Evolutionary conservation across 495 filamentous ascomycete species (phyloP).

Genomic region (Jackrogersella multiformis): DNA sequence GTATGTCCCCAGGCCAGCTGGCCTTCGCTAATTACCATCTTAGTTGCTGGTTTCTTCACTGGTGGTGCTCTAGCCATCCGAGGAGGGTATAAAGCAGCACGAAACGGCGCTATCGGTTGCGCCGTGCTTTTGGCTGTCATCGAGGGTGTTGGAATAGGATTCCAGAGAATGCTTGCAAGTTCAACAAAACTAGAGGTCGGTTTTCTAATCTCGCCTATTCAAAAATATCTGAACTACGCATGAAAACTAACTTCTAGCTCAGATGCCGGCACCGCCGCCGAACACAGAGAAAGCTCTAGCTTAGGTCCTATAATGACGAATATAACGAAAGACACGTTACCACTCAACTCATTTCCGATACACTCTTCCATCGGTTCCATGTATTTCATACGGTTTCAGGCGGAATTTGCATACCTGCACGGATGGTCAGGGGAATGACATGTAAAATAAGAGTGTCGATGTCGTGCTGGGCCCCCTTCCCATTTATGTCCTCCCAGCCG

Average conservation of each 20-base stretch:
- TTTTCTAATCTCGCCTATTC: neutral
- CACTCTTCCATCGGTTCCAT: slow-evolving; percentile 41
- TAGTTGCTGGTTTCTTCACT: slow-evolving; percentile 91
- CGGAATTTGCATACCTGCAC: slow-evolving; percentile 37
- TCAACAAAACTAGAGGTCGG: slow-evolving; percentile 84
- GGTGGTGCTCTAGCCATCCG: slow-evolving; percentile 90
- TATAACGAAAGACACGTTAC: slow-evolving; percentile 26
- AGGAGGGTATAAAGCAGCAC: slow-evolving; percentile 85
- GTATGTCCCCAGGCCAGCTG: neutral
- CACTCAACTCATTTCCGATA: slow-evolving; percentile 54
- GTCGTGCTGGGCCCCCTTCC: slow-evolving; percentile 1
- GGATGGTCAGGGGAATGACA: slow-evolving; percentile 33
- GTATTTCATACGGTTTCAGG: slow-evolving; percentile 44
- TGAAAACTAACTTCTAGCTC: slow-evolving; percentile 3
- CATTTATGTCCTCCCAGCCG: neutral
- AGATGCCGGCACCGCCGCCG: slow-evolving; percentile 54
- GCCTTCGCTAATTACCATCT: neutral
- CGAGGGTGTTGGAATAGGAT: slow-evolving; percentile 96
- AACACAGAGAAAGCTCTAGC: slow-evolving; percentile 49
- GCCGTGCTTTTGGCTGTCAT: slow-evolving; percentile 94
- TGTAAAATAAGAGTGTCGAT: slow-evolving; percentile 39
- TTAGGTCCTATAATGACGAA: slow-evolving; percentile 41
- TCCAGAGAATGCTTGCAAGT: slow-evolving; percentile 95
- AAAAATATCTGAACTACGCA: neutral
- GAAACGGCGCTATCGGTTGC: slow-evolving; percentile 95